Evolutionary conservation across 1,284 basidiomycete species (phyloP), one percentile per base, ranked within the genome.

Genomic region (Trichosporon sp.): DNA sequence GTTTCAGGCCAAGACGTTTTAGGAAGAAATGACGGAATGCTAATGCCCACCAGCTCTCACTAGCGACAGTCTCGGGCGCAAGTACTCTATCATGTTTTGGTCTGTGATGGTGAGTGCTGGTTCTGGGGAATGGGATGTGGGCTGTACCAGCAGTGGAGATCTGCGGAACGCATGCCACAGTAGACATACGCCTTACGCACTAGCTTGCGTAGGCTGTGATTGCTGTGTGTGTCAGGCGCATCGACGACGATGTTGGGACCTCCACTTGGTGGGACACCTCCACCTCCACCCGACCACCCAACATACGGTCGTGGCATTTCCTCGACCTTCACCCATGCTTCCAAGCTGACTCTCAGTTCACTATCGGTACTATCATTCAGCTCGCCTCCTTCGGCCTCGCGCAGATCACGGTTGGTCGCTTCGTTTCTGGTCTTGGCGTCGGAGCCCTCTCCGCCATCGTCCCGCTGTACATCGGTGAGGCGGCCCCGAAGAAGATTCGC

Each of bases 381-480:
- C 91, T 90, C 0, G 89, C 85, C 7, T 90, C 91, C 0, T 85
- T 85, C 0, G 90, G 91, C 76, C 86, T 91, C 61, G 88, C 81
- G 0, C 91, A 92, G 78, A 87, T 93, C 46, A 89, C 89, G 0
- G 86, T 90, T 70, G 91, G 84, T 1, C 79, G 80, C 26, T 80
- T 79, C 65, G 69, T 83, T 19, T 80, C 81, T 11, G 81, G 83
- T 73, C 70, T 79, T 31, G 91, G 91, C 38, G 91, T 93, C 1
- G 91, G 91, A n/a, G 90, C 91, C 7, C 79, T 92, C 63, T 91
- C 90, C 71, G 91, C 90, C 65, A 90, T 92, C 71, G 91, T 92
- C 0, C 91, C 91, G 56, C 87, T 92, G 4, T 92, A 92, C 81
- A 92, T 91, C 75, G 91, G 91, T 51, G 91, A 93, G 81, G 91